Evolutionary conservation across 2,329 filamentous ascomycete species (phyloP).

Genomic region (Claviceps africana): DNA sequence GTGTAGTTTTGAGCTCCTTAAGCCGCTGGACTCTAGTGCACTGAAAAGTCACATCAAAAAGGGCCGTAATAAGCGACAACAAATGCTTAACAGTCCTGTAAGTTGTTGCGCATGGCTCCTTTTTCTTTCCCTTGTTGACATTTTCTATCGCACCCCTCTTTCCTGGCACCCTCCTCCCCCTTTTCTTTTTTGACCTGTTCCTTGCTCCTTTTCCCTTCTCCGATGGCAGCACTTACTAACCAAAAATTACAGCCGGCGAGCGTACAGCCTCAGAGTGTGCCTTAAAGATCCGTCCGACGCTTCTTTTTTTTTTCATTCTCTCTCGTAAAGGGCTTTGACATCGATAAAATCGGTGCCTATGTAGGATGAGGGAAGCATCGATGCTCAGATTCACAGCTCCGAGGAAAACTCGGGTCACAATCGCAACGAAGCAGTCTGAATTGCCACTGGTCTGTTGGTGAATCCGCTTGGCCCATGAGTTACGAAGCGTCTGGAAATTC

Average conservation of each 20-base stretch:
- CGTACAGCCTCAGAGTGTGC: conserved; percentile 38
- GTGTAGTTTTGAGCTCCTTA: conserved; percentile 93
- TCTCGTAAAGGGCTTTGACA: neutral
- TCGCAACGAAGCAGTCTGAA: neutral
- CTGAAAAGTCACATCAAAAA: conserved; percentile 99
- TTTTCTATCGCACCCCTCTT: neutral
- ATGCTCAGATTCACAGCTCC: neutral
- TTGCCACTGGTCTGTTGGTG: neutral
- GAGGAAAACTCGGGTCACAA: neutral
- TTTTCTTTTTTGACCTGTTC: neutral
- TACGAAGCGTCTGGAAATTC: neutral
- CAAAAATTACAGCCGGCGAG: conserved; percentile 31
- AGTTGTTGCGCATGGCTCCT: conserved; percentile 25
- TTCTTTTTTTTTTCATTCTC: neutral
- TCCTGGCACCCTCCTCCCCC: neutral
- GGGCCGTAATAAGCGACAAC: conserved; percentile 84
- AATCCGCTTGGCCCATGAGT: neutral
- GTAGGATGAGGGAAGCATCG: neutral
- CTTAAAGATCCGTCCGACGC: neutral
- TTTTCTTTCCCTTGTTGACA: neutral
- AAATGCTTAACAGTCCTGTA: conserved; percentile 92
- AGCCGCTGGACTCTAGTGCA: conserved; percentile 88
- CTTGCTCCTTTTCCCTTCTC: neutral
- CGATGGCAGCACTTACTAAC: conserved; percentile 1
- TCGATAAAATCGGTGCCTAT: neutral